Evolutionary conservation across 129 eudicot genomes (phyloP).

Genomic region (Ambrosia trifida): DNA sequence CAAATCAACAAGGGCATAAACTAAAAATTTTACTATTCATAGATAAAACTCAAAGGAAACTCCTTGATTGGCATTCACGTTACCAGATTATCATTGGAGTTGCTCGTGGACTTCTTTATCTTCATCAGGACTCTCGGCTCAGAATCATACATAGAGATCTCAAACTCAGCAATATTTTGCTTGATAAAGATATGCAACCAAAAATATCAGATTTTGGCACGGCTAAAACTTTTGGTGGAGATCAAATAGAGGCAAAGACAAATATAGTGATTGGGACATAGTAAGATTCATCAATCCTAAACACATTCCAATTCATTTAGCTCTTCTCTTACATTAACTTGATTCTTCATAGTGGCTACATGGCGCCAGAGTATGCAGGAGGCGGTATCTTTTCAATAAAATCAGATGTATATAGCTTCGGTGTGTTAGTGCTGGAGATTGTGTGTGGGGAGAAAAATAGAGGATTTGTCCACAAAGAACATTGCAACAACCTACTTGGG

Average conservation of each 20-base stretch:
- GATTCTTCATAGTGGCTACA: not conserved
- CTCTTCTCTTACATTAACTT: not conserved
- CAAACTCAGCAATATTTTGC: constrained; percentile 3
- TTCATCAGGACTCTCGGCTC: constrained; percentile 9
- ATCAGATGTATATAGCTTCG: not conserved
- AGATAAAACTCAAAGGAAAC: not conserved
- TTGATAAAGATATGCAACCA: not conserved
- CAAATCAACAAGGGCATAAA: not conserved
- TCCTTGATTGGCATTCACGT: not conserved
- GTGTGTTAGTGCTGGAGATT: not conserved
- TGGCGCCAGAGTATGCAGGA: constrained; percentile 10
- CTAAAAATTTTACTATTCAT: not conserved
- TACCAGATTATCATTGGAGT: not conserved
- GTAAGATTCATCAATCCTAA: not conserved
- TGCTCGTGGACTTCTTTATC: constrained; percentile 8
- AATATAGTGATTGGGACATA: constrained; percentile 1
- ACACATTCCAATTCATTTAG: not conserved
- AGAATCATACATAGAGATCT: constrained; percentile 10
- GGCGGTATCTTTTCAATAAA: not conserved
- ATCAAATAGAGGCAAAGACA: not conserved
- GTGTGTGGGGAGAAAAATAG: not conserved
- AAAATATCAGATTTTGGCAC: constrained; percentile 7
- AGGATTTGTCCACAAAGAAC: constrained; percentile 5
- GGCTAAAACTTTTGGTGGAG: not conserved
- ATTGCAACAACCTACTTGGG: constrained; percentile 1